Base-by-base conservation (phyloP, 208 protist species). In the Leishmania aethiopica region DNA sequence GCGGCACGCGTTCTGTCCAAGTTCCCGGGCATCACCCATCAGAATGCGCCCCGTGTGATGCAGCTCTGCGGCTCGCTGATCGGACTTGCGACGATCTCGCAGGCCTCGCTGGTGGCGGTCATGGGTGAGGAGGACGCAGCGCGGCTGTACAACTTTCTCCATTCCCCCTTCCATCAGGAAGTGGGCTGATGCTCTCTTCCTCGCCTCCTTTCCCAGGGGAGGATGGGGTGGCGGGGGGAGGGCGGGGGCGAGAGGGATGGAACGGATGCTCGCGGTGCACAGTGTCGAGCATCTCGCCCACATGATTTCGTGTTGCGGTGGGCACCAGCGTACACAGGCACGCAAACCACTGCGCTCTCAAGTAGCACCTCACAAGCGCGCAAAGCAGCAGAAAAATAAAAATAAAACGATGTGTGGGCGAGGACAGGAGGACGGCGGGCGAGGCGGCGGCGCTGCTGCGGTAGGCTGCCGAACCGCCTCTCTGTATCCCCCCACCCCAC, bases 1-100 rank as follows among this genome's bases (percentile, higher is more conserved):
- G 94, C 94, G 19, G 86, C 86, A 2, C 92, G 92, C 17, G 91
- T 97, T 22, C 85, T 97, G 19, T 91, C 91, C 8, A 80, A 89
- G 40, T 93, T 97, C 71, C 94, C 94, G 10, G 94, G 94, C 17
- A 86, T 97, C n/a, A 92, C 87, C 10, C 81, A 84, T 0, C 67
- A 79, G 45, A 97, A 97, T 49, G 83, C 85, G 17, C 80, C 81
- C 19, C 75, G 62, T 25, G 80, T 97, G n/a, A 96, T 97, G 94
- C 84, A 81, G 71, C 77, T 90, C 37, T 92, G 90, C 76, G 93
- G 94, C 47, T 95, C 92, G 10, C 88, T 97, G 32, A 92, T 89
- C 5, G 93, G 92, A 3, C 85, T 97, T 19, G 94, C 92, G 55
- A 91, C 89, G 13, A 87, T 97, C 78, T 90, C 90, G 19, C 80